phyloP scores from a whole-genome alignment of 106 monocot species.

The Cymbidium sinense region DNA sequence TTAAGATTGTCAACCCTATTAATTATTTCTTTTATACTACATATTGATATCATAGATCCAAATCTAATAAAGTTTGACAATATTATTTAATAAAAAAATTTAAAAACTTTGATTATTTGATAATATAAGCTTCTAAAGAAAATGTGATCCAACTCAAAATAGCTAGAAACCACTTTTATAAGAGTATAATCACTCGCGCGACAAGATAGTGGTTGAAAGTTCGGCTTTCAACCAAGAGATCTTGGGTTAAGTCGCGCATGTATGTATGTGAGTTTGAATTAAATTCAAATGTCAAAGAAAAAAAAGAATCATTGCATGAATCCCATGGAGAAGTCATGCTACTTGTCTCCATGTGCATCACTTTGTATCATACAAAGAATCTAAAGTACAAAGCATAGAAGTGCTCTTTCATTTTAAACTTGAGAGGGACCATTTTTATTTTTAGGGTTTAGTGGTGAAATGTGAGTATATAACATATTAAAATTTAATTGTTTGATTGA shows the following conservation, averaged over 20 bases:
- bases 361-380: not conserved
- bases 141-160: not conserved
- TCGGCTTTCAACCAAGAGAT: too few relatives aligned
- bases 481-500: too few relatives aligned
- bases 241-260: too few relatives aligned
- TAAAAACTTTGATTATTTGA: not conserved
- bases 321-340: slow-evolving; percentile 4
- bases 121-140: not conserved
- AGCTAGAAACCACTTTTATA: not conserved
- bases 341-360: not conserved
- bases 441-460: too few relatives aligned
- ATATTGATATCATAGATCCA: not conserved
- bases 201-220: too few relatives aligned
- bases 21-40: not conserved
- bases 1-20: not conserved
- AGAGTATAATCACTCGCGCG: not conserved
- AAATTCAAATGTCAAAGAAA: too few relatives aligned
- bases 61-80: not conserved
- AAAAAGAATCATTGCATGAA: slow-evolving; percentile 1
- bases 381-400: not conserved
- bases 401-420: not conserved
- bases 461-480: too few relatives aligned
- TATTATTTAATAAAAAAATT: not conserved
- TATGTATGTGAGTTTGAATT: too few relatives aligned
- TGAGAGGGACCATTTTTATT: too few relatives aligned